Evolutionary conservation across 2,329 filamentous ascomycete genomes (phyloP), one percentile per base, ranked within the genome.

Genomic region (Aspergillus sp.): DNA sequence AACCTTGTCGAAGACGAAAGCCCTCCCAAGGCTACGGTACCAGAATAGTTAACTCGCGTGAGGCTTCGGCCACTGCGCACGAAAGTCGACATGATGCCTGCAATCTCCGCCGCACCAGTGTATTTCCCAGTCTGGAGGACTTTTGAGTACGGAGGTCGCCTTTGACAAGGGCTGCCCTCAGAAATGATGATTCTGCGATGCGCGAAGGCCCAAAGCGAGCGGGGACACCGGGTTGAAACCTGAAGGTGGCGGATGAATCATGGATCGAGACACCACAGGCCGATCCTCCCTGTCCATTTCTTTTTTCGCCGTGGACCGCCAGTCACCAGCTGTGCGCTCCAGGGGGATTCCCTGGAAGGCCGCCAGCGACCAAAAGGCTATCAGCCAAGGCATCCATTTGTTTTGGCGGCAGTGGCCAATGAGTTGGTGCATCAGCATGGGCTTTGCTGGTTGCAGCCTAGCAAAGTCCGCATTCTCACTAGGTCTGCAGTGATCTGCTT

Each of bases 401-500:
- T 47, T 53, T 50, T 49, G n/a, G 46, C 54, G 45, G 43, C 11
- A 3, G 28, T n/a, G 28, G 17, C 67, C 64, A 69, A 66, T 68
- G 47, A 51, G 25, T 57, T 22, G 11, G 43, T 5, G 19, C 15
- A 13, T 11, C 25, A 28, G 57, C 31, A 23, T 53, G 28, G 43
- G 45, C 53, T 22, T 64, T 66, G 38, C 66, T 30, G 54, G 34
- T 63, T 68, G 41, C 61, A 63, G 68, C 45, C 58, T 69, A 69
- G 64, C 47, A 19, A 43, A n/a, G 19, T 59, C 59, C 51, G 50
- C 52, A 59, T 58, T 55, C 31, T 59, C 38, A 49, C 51, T 11
- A 28, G 48, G 31, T 47, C 66, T 64, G 67, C 63, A 48, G 54
- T 55, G 68, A 69, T 69, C 66, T 61, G 49, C 64, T 54, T n/a